phyloP scores from a whole-genome alignment of 768 basidiomycete genomes.

The Macrolepiota albuminosa region DNA sequence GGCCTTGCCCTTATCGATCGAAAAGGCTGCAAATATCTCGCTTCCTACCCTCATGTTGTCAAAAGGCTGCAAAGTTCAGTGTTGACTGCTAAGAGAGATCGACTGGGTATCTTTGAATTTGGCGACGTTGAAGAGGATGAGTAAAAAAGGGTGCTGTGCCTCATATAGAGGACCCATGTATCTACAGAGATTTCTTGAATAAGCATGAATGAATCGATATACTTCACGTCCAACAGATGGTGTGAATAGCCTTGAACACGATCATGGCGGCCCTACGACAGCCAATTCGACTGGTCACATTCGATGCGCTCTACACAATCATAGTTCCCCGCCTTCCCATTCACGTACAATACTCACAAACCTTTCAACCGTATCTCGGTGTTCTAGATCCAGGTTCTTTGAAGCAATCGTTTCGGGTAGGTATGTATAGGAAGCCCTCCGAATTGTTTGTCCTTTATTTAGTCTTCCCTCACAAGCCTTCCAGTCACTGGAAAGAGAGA shows the following conservation, averaged over 20 bases:
- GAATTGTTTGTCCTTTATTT: not conserved
- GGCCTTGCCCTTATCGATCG: slow-evolving; percentile 80
- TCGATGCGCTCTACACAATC: slow-evolving; percentile 76
- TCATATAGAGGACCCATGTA: not conserved
- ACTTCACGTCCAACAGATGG: no score
- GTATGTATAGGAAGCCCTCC: slow-evolving; percentile 28
- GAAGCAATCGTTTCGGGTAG: slow-evolving; percentile 54
- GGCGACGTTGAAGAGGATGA: slow-evolving; percentile 91
- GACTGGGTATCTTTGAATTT: slow-evolving; percentile 84
- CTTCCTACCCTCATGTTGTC: slow-evolving; percentile 62
- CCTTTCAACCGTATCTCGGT: slow-evolving; percentile 67
- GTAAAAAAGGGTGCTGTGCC: slow-evolving; percentile 14
- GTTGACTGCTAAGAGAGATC: slow-evolving; percentile 63
- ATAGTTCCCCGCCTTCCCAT: slow-evolving; percentile 65
- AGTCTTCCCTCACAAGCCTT: slow-evolving; percentile 27
- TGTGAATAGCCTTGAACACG: not conserved
- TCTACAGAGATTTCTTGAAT: not conserved
- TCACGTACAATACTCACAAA: slow-evolving; percentile 58
- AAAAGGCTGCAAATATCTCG: slow-evolving; percentile 69
- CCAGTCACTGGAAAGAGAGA: slow-evolving; percentile 45
- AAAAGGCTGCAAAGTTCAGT: slow-evolving; percentile 62
- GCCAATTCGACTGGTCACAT: slow-evolving; percentile 62
- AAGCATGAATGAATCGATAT: not conserved
- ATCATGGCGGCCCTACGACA: slow-evolving; percentile 5
- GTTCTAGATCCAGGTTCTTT: slow-evolving; percentile 46